Evolutionary conservation across 768 basidiomycete genomes (phyloP).

Genomic region (Leccinum variicolor): DNA sequence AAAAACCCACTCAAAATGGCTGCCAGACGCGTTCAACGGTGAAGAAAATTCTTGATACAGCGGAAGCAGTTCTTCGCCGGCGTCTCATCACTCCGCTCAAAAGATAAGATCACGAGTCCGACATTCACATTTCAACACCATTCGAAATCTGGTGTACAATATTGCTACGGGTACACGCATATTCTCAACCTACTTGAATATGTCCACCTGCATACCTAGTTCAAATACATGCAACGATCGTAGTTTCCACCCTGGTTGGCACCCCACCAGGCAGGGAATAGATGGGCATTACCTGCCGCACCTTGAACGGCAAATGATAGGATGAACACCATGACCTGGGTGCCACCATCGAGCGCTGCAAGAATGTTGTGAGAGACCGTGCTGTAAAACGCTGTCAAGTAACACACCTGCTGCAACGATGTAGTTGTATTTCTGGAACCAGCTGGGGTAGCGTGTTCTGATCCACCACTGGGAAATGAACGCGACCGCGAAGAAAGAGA

Average conservation of each 20-base stretch:
- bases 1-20: too few relatives aligned
- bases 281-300: slow-evolving; percentile 43
- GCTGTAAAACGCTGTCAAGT: not conserved
- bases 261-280: slow-evolving; percentile 58
- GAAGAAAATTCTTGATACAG: too few relatives aligned
- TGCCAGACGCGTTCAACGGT: too few relatives aligned
- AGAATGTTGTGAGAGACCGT: not conserved
- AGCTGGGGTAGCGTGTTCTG: slow-evolving; percentile 34
- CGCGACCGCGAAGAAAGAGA: slow-evolving; percentile 20
- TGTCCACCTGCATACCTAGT: not conserved
- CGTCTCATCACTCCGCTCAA: too few relatives aligned
- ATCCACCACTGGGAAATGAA: slow-evolving; percentile 38
- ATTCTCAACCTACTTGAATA: not conserved
- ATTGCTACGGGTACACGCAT: too few relatives aligned
- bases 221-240: slow-evolving; percentile 22
- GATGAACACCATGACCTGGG: slow-evolving; percentile 56
- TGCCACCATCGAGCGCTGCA: slow-evolving; percentile 37
- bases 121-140: not conserved
- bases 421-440: slow-evolving; percentile 39
- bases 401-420: slow-evolving; percentile 39
- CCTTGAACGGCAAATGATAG: slow-evolving; percentile 51
- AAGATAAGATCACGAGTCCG: not conserved
- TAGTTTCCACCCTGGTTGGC: slow-evolving; percentile 50
- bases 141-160: not conserved
- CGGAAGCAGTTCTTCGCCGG: not conserved